A percentile compares a stretch with the other conserved stretches of the same genome.
Evolutionary conservation across 2,329 filamentous ascomycete species (phyloP).

Genomic region (Colletotrichum acutatum): DNA sequence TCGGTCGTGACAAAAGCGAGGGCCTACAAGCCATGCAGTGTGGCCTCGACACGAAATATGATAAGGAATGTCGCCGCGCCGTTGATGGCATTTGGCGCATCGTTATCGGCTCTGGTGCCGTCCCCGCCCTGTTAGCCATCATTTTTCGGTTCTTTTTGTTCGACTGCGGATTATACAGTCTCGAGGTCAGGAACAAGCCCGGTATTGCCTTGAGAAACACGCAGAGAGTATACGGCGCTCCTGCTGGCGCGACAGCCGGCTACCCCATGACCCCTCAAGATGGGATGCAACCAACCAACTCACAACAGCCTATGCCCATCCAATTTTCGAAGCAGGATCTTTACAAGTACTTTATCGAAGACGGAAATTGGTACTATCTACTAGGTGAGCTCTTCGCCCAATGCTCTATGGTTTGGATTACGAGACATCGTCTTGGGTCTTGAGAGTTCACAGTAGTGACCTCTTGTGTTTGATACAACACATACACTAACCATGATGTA

Average conservation of each 20-base stretch:
- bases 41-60: constrained; percentile 56
- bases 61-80: constrained; percentile 55
- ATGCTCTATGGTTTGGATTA: background rate
- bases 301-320: constrained; percentile 52
- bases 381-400: constrained; percentile 42
- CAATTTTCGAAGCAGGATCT: constrained; percentile 62
- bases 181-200: constrained; percentile 73
- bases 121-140: constrained; percentile 72
- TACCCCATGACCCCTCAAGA: constrained; percentile 41
- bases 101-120: constrained; percentile 72
- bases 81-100: constrained; percentile 75
- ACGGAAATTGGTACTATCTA: constrained; percentile 58
- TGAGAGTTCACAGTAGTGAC: too few relatives aligned
- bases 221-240: constrained; percentile 65
- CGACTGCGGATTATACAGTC: constrained; percentile 72
- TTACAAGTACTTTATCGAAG: constrained; percentile 61
- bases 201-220: constrained; percentile 69
- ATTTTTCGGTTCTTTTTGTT: constrained; percentile 75
- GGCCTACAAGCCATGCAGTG: constrained; percentile 58
- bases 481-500: constrained; percentile 27
- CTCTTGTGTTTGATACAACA: background rate
- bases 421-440: background rate
- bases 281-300: constrained; percentile 46
- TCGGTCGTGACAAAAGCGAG: constrained; percentile 56
- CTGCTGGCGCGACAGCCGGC: constrained; percentile 39